Evolutionary conservation across 2,329 filamentous ascomycete species (phyloP).

Genomic region (Xylaria sp.): DNA sequence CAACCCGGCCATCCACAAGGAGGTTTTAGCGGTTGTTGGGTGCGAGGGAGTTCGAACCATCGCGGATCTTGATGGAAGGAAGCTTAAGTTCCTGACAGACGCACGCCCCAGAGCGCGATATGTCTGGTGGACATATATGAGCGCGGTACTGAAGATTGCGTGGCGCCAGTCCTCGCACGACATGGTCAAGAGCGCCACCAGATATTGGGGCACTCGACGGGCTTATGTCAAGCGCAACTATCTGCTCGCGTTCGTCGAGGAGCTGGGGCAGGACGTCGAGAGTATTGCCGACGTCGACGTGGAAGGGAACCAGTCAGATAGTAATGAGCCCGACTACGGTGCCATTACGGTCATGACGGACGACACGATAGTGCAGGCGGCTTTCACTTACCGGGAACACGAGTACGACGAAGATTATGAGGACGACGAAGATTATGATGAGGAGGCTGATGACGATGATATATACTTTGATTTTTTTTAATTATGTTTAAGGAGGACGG

Average conservation of each 20-base stretch:
- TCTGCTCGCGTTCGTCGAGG: not conserved
- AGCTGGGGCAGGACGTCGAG: not conserved
- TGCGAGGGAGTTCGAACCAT: not conserved
- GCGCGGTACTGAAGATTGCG: not conserved
- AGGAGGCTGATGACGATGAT: no score
- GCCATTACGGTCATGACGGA: not conserved
- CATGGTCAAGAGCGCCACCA: not conserved
- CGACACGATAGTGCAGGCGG: not conserved
- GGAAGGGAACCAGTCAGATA: not conserved
- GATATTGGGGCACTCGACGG: not conserved
- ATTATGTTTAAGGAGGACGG: no score
- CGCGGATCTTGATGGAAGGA: not conserved
- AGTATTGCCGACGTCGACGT: not conserved
- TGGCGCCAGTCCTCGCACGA: not conserved
- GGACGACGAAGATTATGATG: no score
- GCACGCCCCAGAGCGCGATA: not conserved
- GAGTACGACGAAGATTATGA: no score
- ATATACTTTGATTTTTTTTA: no score
- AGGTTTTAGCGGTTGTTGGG: no score
- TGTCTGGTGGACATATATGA: not conserved
- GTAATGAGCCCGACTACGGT: not conserved
- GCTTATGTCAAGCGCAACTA: not conserved
- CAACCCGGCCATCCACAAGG: not conserved
- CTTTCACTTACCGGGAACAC: no score
- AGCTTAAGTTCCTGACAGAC: not conserved